phyloP scores from a whole-genome alignment of 495 filamentous ascomycete genomes.

The Aspergillus baeticus region DNA sequence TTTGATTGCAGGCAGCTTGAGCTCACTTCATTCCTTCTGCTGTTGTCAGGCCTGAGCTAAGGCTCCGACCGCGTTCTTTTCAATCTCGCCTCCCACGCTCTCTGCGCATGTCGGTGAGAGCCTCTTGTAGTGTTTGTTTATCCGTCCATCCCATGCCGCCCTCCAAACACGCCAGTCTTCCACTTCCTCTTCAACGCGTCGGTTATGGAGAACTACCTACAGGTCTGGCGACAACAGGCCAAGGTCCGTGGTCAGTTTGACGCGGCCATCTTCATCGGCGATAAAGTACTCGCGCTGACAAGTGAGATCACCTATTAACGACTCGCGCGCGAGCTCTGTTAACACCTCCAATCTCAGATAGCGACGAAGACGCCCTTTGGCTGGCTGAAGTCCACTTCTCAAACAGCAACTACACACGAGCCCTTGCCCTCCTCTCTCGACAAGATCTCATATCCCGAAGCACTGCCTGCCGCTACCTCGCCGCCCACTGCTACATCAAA shows the following conservation, averaged over 20 bases:
- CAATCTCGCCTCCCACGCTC: not conserved
- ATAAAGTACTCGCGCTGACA: conserved; percentile 93
- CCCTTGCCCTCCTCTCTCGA: conserved; percentile 78
- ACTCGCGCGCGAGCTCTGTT: not conserved
- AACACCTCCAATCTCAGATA: conserved; percentile 53
- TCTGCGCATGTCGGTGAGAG: not conserved
- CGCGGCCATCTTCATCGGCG: conserved; percentile 91
- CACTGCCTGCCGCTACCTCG: conserved; percentile 84
- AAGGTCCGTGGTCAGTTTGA: conserved; percentile 93
- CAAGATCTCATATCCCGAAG: conserved; percentile 80
- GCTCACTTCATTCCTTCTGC: not conserved
- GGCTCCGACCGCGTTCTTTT: not conserved
- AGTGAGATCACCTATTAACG: conserved; percentile 51
- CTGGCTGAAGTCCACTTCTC: conserved; percentile 93
- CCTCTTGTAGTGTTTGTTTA: conserved; percentile 12
- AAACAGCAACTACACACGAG: conserved; percentile 89
- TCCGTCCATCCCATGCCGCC: conserved; percentile 8
- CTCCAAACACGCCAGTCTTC: not conserved
- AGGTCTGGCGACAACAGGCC: conserved; percentile 90
- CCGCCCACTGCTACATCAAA: conserved; percentile 89
- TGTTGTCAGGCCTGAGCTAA: not conserved
- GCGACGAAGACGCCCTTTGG: conserved; percentile 89
- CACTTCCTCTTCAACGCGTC: conserved; percentile 7
- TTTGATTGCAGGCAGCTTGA: not conserved
- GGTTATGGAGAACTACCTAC: conserved; percentile 84